These are phyloP conservation scores for Trichosporon sp. DNA, from an alignment of 1,284 basidiomycete species.

Conservation along the genomic window DNA sequence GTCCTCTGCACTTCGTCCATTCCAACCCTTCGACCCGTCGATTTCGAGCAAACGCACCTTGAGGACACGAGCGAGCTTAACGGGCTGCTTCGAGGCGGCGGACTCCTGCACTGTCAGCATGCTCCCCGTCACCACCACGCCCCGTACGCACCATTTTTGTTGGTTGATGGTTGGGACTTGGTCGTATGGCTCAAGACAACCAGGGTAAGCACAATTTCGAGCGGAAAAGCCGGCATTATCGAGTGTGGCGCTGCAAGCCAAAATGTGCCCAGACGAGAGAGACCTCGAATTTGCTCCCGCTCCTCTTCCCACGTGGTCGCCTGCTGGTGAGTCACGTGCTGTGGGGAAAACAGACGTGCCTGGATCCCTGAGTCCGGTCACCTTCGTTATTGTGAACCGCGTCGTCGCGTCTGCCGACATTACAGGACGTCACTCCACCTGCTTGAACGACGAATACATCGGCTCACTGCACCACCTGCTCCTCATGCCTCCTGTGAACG, in stretches of 20 bases:
- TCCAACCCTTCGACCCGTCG: not conserved
- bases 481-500: not conserved
- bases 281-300: not conserved
- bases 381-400: not conserved
- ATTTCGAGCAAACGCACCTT: conserved; percentile 41
- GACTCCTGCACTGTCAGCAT: conserved; percentile 52
- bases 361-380: not conserved
- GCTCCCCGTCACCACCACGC: not conserved
- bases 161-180: conserved; percentile 25
- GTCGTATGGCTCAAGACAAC: not conserved
- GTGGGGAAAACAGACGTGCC: not conserved
- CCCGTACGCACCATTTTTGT: conserved; percentile 33
- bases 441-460: not conserved
- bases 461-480: not conserved
- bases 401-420: not conserved
- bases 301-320: not conserved
- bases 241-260: not conserved
- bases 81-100: conserved; percentile 64
- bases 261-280: not conserved
- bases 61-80: conserved; percentile 93
- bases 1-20: not conserved
- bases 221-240: not conserved
- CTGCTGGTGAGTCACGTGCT: not conserved
- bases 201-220: conserved; percentile 1
- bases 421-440: not conserved